These are phyloP conservation scores for Termitomyces titanicus DNA, from an alignment of 768 basidiomycete species.

Conservation along the genomic window DNA sequence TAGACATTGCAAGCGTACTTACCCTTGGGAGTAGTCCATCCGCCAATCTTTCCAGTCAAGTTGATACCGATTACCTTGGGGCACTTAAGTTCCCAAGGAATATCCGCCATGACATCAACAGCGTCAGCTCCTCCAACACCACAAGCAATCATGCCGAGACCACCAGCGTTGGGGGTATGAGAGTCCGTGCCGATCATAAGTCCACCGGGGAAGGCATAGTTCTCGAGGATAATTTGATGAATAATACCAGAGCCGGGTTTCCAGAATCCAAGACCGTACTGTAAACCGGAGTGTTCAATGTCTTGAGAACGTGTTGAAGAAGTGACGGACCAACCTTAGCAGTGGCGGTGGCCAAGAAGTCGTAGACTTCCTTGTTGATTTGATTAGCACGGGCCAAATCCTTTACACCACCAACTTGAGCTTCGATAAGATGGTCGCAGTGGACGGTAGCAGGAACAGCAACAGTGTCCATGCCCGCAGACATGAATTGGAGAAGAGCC, in stretches of 20 bases:
- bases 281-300: background rate
- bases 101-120: conserved; percentile 96
- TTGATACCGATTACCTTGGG: conserved; percentile 99
- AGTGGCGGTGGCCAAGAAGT: conserved; percentile 96
- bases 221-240: conserved; percentile 98
- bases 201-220: conserved; percentile 99
- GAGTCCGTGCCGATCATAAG: conserved; percentile 99
- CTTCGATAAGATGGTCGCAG: conserved; percentile 99
- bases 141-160: conserved; percentile 98
- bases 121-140: conserved; percentile 99
- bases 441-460: conserved; percentile 98
- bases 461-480: conserved; percentile 95
- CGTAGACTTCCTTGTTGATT: conserved; percentile 98
- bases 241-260: conserved; percentile 99
- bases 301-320: background rate
- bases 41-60: conserved; percentile 88
- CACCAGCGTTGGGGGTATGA: conserved; percentile 98
- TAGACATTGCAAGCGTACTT: conserved; percentile 11
- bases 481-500: conserved; percentile 99
- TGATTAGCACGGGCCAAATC: conserved; percentile 90
- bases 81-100: conserved; percentile 99
- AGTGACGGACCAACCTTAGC: conserved; percentile 60
- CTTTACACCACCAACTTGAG: conserved; percentile 89
- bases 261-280: conserved; percentile 99
- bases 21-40: conserved; percentile 99